Evolutionary conservation across 2,329 filamentous ascomycete genomes (phyloP).

Genomic region (Ophioceras dolichostomum): DNA sequence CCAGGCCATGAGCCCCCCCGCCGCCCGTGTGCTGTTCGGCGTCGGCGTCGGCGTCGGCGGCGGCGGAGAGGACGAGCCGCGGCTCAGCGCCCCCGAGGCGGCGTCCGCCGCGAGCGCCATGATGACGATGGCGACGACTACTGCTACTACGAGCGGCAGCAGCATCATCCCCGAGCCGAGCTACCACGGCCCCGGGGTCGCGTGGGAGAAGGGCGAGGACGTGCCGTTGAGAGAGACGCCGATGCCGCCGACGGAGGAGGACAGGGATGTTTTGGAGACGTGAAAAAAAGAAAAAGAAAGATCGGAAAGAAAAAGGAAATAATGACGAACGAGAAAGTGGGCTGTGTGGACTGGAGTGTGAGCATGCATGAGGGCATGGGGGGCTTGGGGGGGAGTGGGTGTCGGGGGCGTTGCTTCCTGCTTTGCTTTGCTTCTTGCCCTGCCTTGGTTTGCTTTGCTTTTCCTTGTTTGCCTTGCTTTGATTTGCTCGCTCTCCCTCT

Average conservation of each 20-base stretch:
- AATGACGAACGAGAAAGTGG: too few species aligned
- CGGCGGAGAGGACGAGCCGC: slow-evolving; percentile 9
- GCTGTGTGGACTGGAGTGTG: too few species aligned
- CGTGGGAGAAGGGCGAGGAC: slow-evolving; percentile 39
- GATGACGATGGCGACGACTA: background rate
- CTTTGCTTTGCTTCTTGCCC: too few species aligned
- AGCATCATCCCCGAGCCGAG: slow-evolving; percentile 28
- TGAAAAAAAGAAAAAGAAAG: slow-evolving; percentile 9
- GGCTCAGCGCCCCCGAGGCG: too few species aligned
- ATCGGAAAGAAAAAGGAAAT: too few species aligned
- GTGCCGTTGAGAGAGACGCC: slow-evolving; percentile 17
- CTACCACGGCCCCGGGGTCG: slow-evolving; percentile 34
- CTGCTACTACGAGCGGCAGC: slow-evolving; percentile 3
- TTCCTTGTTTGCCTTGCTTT: too few species aligned
- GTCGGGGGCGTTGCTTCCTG: too few species aligned
- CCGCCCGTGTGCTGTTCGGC: too few species aligned
- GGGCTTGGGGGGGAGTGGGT: too few species aligned
- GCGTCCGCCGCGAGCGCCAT: slow-evolving; percentile 3
- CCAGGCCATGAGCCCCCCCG: slow-evolving; percentile 11
- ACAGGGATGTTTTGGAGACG: slow-evolving; percentile 26
- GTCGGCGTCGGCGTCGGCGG: slow-evolving; percentile 15
- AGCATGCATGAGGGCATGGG: too few species aligned
- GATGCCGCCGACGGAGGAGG: slow-evolving; percentile 25
- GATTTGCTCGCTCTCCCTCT: too few species aligned
- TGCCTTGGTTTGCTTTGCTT: too few species aligned